Evolutionary conservation across 257 asterid species (phyloP), one percentile per base, ranked within the genome.

Genomic region (Salvia splendens): DNA sequence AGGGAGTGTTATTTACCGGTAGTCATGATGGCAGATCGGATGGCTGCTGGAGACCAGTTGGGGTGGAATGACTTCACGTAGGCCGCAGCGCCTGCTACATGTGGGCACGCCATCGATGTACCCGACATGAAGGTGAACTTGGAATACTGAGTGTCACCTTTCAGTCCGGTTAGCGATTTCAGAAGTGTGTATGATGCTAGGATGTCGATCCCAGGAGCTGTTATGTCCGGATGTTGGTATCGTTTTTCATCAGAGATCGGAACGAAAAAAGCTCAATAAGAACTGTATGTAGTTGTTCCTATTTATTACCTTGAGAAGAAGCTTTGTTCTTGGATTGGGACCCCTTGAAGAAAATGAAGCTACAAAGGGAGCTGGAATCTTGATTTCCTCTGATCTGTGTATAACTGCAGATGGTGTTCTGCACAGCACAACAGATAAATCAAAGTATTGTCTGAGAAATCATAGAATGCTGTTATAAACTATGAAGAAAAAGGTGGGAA

Each of bases 101-200:
- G 98, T n/a, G 98, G 98, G 70, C 98, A 89, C 0, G 98, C 59
- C 97, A 92, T 92, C 28, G 98, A 92, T 17, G 98, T 92, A 42
- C 98, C 98, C 0, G 98, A 92, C 95, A 92, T 89, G 74, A 92
- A 35, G 42, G 82, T 87, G 80, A 87, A 92, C 63, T 86, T 82
- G 9, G 97, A 83, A 64, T 55, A 80, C 32, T 74, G 88, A 0
- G 85, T 76, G 61, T 92, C 97, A 7, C 89, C 98, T 77, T 80
- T 72, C 65, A 83, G 60, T 55, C 96, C 95, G 0, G 96, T 89
- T 10, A 92, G 83, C 0, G 98, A 77, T 73, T 69, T 82, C 81
- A 92, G 12, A 2, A 82, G 89, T 4, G 94, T 89, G 82, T 84
- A 92, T 28, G 97, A 75, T 64, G 98, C 97, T 69, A 92, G 76